Evolutionary conservation across 169 alveolate species (phyloP), one percentile per base, ranked within the genome.

Genomic region (Condylostoma magnum): DNA sequence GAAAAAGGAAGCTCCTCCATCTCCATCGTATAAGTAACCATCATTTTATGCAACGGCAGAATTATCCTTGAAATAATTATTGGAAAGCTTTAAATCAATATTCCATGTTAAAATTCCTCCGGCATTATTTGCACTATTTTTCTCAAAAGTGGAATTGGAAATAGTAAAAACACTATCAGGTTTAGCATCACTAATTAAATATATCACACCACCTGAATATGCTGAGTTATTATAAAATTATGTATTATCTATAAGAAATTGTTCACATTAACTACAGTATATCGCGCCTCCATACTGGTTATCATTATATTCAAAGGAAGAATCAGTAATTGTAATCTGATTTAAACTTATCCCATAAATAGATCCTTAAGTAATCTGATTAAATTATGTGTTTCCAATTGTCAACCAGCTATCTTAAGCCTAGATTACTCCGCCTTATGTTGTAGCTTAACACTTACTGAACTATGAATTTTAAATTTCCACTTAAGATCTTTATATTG

Each of bases 241-340:
- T 5, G 6, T n/a, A 18, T n/a, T 20, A 8, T 55, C 18, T 8
- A 6, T 55, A 6, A 55, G 12, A n/a, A 36, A 6, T 6, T 6
- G 15, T 8, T 15, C 10, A n/a, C 22, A 5, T 6, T 37, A 6
- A 10, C 6, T 34, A 6, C n/a, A 10, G 31, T 34, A 12, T 12
- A 37, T 37, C 6, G 57, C 71, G 5, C 57, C 71, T 37, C 71
- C 71, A 10, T 22, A 6, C 8, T 55, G 30, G 5, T 33, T 18
- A 18, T 33, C 31, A 27, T 4, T 41, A 41, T 41, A 8, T 10
- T 15, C 15, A 41, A 41, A 10, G 15, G 48, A 41, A 41, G 48
- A 41, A 41, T 10, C 8, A 41, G 8, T 15, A 10, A 10, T 41
- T 15, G 8, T 15, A 10, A 41, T 15, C 8, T 8, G 20, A 10